A percentile compares a stretch with the other conserved stretches of the same genome.
These are phyloP conservation scores for Coemansia sp. DNA, from an alignment of 192 early-diverging fungal genomes.

Conservation along the genomic window DNA sequence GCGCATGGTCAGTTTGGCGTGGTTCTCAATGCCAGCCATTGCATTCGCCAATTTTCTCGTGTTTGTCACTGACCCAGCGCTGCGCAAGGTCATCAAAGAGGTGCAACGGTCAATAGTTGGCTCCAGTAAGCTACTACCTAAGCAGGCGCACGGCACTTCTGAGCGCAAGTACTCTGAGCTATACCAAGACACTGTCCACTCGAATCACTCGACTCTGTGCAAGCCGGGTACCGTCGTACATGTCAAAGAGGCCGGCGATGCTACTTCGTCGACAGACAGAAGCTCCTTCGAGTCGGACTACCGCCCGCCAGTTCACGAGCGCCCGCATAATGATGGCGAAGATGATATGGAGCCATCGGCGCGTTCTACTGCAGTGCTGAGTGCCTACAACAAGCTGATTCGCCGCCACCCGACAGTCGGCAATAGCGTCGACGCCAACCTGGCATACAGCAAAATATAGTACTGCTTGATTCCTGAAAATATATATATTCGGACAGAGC, in stretches of 20 bases:
- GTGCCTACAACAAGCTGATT: constrained; percentile 13
- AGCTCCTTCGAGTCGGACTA: constrained; percentile 6
- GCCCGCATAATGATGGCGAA: not conserved
- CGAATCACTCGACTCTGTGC: not conserved
- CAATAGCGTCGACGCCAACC: constrained; percentile 15
- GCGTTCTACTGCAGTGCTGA: constrained; percentile 5
- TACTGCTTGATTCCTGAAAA: not conserved
- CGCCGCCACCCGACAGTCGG: constrained; percentile 21
- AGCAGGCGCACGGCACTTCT: not conserved
- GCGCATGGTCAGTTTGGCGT: constrained; percentile 1
- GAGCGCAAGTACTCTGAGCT: not conserved
- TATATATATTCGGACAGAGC: not conserved
- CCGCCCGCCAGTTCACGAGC: no score
- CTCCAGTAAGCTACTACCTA: not conserved
- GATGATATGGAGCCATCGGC: not conserved
- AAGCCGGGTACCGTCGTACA: not conserved
- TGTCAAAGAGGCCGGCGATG: not conserved
- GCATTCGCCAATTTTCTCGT: constrained; percentile 28
- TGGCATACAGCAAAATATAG: constrained; percentile 25
- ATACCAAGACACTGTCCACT: not conserved
- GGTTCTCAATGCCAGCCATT: constrained; percentile 13
- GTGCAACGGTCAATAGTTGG: constrained; percentile 4
- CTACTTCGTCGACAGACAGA: not conserved
- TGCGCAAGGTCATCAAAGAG: constrained; percentile 20
- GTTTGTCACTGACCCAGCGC: constrained; percentile 34